Percentiles rank a stretch among this genome's conserved stretches.
Conservation (phyloP, 1,284 basidiomycete genomes). For the Puccinia novopanici region DNA sequence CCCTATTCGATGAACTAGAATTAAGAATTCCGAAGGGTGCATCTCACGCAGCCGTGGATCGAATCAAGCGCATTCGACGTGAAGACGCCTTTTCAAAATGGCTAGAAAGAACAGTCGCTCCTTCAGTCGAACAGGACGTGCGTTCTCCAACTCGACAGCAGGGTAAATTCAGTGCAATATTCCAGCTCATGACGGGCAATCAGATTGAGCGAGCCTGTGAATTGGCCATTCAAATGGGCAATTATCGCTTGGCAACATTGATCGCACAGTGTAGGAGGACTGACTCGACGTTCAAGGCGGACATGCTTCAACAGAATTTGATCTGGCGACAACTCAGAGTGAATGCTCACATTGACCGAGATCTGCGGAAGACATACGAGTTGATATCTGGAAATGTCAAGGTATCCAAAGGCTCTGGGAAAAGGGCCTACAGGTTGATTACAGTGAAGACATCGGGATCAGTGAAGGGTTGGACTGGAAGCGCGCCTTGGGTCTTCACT, state of each 20-base stretch:
- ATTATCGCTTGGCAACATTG: slow-evolving; percentile 85
- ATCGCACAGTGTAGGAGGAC: slow-evolving; percentile 79
- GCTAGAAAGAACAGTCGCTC: slow-evolving; percentile 75
- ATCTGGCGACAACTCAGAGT: slow-evolving; percentile 80
- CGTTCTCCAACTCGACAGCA: slow-evolving; percentile 59
- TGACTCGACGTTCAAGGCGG: slow-evolving; percentile 73
- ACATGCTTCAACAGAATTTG: slow-evolving; percentile 75
- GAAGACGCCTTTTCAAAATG: slow-evolving; percentile 81
- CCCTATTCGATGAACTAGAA: slow-evolving; percentile 79
- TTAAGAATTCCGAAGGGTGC: slow-evolving; percentile 68
- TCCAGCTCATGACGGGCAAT: slow-evolving; percentile 80
- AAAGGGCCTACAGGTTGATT: slow-evolving; percentile 65
- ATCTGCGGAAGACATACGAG: slow-evolving; percentile 79
- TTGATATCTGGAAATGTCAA: slow-evolving; percentile 78
- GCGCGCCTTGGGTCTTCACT: slow-evolving; percentile 80
- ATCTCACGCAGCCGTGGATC: slow-evolving; percentile 67
- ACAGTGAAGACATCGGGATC: slow-evolving; percentile 70
- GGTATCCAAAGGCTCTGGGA: slow-evolving; percentile 65
- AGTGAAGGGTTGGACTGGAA: slow-evolving; percentile 90
- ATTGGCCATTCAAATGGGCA: slow-evolving; percentile 73
- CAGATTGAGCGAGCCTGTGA: slow-evolving; percentile 81
- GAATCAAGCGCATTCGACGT: slow-evolving; percentile 69
- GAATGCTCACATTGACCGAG: slow-evolving; percentile 71
- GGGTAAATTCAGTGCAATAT: slow-evolving; percentile 64
- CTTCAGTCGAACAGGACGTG: slow-evolving; percentile 75